Evolutionary conservation across 495 filamentous ascomycete genomes (phyloP).

Genomic region (Letharia lupina): DNA sequence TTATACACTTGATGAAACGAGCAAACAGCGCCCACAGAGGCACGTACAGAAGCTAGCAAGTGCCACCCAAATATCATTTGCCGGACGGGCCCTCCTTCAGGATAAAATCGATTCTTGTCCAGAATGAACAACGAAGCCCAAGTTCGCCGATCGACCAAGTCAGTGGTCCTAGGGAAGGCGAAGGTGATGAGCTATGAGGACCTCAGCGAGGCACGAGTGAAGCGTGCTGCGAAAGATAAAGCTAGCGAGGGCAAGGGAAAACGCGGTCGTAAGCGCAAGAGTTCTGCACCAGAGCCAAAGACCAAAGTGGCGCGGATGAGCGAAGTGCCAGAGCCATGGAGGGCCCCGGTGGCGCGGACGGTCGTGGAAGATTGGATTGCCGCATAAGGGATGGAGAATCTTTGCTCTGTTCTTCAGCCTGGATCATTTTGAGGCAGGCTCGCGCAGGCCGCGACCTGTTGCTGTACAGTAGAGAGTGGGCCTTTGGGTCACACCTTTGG

Average conservation of each 20-base stretch:
- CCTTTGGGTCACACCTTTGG: too few relatives aligned
- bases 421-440: too few relatives aligned
- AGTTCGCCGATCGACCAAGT: conserved; percentile 29
- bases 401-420: too few relatives aligned
- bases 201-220: conserved; percentile 3
- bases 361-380: too few relatives aligned
- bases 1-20: conserved; percentile 23
- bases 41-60: conserved; percentile 9
- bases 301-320: background rate
- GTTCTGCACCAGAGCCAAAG: background rate
- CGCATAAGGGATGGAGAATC: too few relatives aligned
- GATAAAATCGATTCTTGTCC: conserved; percentile 15
- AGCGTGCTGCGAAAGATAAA: conserved; percentile 1
- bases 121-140: conserved; percentile 31
- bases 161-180: conserved; percentile 28
- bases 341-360: too few relatives aligned
- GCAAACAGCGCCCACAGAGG: conserved; percentile 2
- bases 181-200: conserved; percentile 24
- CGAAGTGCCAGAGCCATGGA: background rate
- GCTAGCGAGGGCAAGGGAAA: background rate
- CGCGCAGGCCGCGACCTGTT: too few relatives aligned
- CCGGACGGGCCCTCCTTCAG: background rate
- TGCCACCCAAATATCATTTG: conserved; percentile 7
- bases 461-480: too few relatives aligned
- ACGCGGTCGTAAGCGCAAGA: conserved; percentile 1